A percentile compares a stretch with the other conserved stretches of the same genome.
Evolutionary conservation across 2,329 filamentous ascomycete species (phyloP).

Genomic region (Hypoxylon sp.): DNA sequence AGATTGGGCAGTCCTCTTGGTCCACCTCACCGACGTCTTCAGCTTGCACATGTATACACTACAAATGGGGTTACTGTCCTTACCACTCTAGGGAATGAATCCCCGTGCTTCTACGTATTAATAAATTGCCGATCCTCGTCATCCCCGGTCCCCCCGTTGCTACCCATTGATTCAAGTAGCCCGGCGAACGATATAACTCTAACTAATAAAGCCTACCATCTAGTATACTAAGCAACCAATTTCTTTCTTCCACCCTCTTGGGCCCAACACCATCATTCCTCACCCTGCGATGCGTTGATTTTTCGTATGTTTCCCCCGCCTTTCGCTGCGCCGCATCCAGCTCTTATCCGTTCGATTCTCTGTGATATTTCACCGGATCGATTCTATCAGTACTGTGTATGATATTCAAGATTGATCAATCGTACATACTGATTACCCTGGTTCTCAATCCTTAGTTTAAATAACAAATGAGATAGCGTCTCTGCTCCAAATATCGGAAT

Average conservation of each 20-base stretch:
- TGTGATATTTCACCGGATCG: not conserved
- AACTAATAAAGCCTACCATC: conserved; percentile 24
- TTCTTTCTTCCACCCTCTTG: conserved; percentile 9
- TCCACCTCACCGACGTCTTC: conserved; percentile 14
- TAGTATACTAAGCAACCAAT: conserved; percentile 12
- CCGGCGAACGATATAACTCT: conserved; percentile 13
- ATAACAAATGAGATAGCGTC: not conserved
- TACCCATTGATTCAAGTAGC: conserved; percentile 15
- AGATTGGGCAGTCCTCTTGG: conserved; percentile 15
- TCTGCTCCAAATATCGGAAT: conserved; percentile 2
- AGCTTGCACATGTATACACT: conserved; percentile 14
- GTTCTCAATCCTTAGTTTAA: not conserved
- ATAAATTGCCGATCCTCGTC: conserved; percentile 44
- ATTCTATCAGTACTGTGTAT: conserved; percentile 9
- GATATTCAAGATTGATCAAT: conserved; percentile 12
- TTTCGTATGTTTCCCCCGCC: conserved; percentile 19
- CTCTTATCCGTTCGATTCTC: conserved; percentile 14
- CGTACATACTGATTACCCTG: conserved; percentile 8
- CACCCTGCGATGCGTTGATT: conserved; percentile 21
- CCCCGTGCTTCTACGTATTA: conserved; percentile 34
- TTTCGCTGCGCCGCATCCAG: conserved; percentile 22
- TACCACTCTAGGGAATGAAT: conserved; percentile 9
- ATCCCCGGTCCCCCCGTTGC: conserved; percentile 5
- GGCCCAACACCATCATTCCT: conserved; percentile 17
- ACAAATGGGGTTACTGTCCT: conserved; percentile 13